These are phyloP conservation scores for Juglanconis juglandina DNA, from an alignment of 2,329 filamentous ascomycete species.

Conservation along the genomic window DNA sequence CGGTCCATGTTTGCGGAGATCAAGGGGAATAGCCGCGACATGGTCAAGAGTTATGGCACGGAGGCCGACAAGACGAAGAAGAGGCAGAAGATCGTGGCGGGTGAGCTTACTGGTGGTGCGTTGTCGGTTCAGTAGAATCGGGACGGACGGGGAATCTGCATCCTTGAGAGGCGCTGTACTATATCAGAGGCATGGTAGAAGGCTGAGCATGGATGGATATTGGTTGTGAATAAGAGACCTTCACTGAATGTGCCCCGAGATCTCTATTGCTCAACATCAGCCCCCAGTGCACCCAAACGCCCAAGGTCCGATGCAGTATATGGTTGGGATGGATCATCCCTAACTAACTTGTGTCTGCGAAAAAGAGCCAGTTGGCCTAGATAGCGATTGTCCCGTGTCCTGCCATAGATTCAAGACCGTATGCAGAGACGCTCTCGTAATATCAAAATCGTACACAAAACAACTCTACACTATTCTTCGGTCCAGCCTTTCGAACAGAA, in stretches of 20 bases:
- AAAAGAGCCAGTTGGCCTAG: constrained; percentile 1
- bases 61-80: constrained; percentile 44
- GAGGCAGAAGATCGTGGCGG: constrained; percentile 52
- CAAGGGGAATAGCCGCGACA: constrained; percentile 28
- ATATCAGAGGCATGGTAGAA: too few relatives aligned
- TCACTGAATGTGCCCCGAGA: constrained; percentile 19
- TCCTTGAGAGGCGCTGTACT: too few relatives aligned
- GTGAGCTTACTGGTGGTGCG: constrained; percentile 57
- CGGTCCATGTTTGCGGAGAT: constrained; percentile 41
- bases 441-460: constrained; percentile 5
- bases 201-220: too few relatives aligned
- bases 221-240: neutral
- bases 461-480: neutral
- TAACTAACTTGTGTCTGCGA: neutral
- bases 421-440: neutral
- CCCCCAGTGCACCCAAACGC: constrained; percentile 20
- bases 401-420: neutral
- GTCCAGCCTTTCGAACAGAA: neutral
- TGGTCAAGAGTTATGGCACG: constrained; percentile 34
- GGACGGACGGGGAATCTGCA: neutral
- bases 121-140: constrained; percentile 18
- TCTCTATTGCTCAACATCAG: constrained; percentile 20
- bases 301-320: constrained; percentile 20
- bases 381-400: constrained; percentile 7
- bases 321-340: neutral